phyloP scores from a whole-genome alignment of 1,139 yeast genomes.

The Kurtzmaniella quercitrusa region DNA sequence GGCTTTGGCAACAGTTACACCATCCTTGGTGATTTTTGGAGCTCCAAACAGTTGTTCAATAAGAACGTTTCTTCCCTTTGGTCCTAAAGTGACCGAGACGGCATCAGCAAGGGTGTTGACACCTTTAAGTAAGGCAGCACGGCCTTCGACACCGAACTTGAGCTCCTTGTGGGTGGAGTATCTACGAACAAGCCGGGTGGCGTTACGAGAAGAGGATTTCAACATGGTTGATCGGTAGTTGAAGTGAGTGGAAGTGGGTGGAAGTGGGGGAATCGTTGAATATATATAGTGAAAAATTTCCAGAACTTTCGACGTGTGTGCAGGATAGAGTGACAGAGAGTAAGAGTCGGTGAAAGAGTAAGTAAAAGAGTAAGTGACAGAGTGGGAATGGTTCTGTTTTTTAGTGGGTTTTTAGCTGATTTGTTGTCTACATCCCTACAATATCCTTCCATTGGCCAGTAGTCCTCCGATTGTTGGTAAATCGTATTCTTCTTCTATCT shows the following conservation, averaged over 20 bases:
- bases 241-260: background rate
- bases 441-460: too few species aligned
- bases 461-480: too few species aligned
- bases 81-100: slow-evolving; percentile 94
- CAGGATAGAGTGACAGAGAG: background rate
- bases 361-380: too few species aligned
- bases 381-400: too few species aligned
- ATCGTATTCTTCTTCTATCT: too few species aligned
- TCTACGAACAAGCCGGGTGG: slow-evolving; percentile 47
- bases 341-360: background rate
- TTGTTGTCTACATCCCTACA: too few species aligned
- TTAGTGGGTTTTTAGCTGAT: too few species aligned
- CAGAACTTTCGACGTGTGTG: slow-evolving; percentile 6
- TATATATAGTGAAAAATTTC: slow-evolving; percentile 4
- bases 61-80: slow-evolving; percentile 96
- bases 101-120: slow-evolving; percentile 97
- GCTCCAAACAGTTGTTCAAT: slow-evolving; percentile 97
- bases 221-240: too few species aligned
- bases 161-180: slow-evolving; percentile 82
- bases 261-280: slow-evolving; percentile 2
- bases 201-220: slow-evolving; percentile 47
- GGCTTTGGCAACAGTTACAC: slow-evolving; percentile 96
- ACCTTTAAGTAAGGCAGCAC: slow-evolving; percentile 94
- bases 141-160: slow-evolving; percentile 97
- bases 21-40: slow-evolving; percentile 98